A percentile compares a stretch with the other conserved stretches of the same genome.
Evolutionary conservation across 2,329 filamentous ascomycete genomes (phyloP).

Genomic region (Chalaropsis thielavioides): DNA sequence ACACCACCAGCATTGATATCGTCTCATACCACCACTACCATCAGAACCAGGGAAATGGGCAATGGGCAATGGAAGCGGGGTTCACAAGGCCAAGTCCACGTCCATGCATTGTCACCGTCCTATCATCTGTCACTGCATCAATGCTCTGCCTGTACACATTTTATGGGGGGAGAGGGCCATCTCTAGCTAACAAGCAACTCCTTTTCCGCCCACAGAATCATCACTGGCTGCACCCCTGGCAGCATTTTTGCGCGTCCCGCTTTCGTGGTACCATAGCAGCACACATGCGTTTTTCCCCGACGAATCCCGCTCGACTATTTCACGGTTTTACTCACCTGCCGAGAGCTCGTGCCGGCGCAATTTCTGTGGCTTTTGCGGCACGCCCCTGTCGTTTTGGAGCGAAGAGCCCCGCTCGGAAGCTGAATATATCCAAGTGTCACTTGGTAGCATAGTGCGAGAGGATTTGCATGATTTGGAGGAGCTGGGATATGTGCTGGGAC

Average conservation of each 20-base stretch:
- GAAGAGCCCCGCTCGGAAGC: conserved; percentile 57
- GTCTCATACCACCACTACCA: background rate
- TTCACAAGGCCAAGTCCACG: too few relatives aligned
- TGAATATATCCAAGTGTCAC: conserved; percentile 63
- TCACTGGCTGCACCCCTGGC: conserved; percentile 58
- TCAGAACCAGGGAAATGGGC: too few relatives aligned
- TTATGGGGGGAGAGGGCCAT: background rate
- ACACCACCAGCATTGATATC: background rate
- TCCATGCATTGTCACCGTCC: background rate
- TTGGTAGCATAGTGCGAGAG: conserved; percentile 60
- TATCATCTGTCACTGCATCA: too few relatives aligned
- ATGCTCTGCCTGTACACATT: too few relatives aligned
- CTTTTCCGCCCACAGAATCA: conserved; percentile 33
- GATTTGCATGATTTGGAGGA: conserved; percentile 62
- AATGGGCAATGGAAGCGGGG: too few relatives aligned
- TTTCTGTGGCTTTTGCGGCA: conserved; percentile 89
- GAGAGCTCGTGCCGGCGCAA: conserved; percentile 50
- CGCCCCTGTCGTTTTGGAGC: conserved; percentile 69
- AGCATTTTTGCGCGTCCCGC: conserved; percentile 69
- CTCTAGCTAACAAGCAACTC: background rate
- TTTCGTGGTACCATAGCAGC: conserved; percentile 63
- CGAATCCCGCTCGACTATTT: conserved; percentile 54
- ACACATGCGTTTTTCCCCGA: conserved; percentile 66
- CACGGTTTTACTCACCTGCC: conserved; percentile 49
- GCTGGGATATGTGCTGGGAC: conserved; percentile 50